Evolutionary conservation across 2,329 filamentous ascomycete genomes (phyloP).

Genomic region (Botrytis galanthina): DNA sequence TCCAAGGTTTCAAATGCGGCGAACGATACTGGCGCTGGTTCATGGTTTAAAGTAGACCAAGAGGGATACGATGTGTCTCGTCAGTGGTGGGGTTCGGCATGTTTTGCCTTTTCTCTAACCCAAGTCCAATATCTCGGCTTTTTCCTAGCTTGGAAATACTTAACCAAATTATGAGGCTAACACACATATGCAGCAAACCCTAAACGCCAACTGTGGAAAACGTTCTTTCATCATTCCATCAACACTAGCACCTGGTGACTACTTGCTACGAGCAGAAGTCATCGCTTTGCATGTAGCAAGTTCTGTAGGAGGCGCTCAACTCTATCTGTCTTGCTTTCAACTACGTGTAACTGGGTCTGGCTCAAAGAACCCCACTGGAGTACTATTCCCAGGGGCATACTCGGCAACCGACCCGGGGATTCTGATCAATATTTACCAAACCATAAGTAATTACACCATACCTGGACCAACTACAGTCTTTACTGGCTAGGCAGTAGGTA

Average conservation of each 20-base stretch:
- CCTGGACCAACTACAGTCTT: slow-evolving; percentile 35
- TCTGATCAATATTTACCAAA: slow-evolving; percentile 45
- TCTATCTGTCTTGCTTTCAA: slow-evolving; percentile 41
- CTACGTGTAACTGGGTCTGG: slow-evolving; percentile 9
- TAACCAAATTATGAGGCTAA: background rate
- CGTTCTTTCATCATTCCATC: slow-evolving; percentile 49
- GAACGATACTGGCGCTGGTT: slow-evolving; percentile 42
- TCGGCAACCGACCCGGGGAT: slow-evolving; percentile 45
- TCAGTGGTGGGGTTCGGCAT: slow-evolving; percentile 28
- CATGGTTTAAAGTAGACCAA: slow-evolving; percentile 27
- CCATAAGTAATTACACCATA: slow-evolving; percentile 34
- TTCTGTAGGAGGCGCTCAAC: slow-evolving; percentile 40
- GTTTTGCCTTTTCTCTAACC: background rate
- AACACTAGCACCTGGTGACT: slow-evolving; percentile 53
- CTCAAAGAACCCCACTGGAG: slow-evolving; percentile 2
- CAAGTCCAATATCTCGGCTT: background rate
- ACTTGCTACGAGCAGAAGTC: slow-evolving; percentile 54
- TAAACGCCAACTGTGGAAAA: slow-evolving; percentile 45
- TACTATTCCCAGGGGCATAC: slow-evolving; percentile 6
- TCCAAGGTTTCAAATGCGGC: slow-evolving; percentile 49
- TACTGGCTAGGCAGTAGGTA: slow-evolving; percentile 8
- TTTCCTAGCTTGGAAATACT: background rate
- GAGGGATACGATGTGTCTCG: slow-evolving; percentile 28
- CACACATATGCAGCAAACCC: slow-evolving; percentile 21
- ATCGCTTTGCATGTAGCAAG: slow-evolving; percentile 53